A percentile compares a stretch with the other conserved stretches of the same genome.
These are phyloP conservation scores for Aspergillus piperis DNA, from an alignment of 2,329 filamentous ascomycete species.

Conservation along the genomic window DNA sequence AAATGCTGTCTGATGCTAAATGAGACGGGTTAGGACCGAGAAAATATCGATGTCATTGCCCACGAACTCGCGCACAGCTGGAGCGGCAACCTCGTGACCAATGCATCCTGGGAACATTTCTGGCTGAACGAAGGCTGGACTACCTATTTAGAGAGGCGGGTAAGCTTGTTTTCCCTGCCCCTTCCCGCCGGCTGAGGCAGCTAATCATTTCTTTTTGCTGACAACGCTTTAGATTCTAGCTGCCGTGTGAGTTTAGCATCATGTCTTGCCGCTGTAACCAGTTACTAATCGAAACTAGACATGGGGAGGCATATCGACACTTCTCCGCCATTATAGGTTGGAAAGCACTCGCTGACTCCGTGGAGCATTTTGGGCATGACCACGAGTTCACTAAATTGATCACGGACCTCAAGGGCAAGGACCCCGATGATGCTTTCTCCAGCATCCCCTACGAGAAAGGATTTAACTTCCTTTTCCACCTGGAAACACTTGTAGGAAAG, in stretches of 20 bases:
- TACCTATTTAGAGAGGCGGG: slow-evolving; percentile 83
- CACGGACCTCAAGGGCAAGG: slow-evolving; percentile 81
- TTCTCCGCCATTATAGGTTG: slow-evolving; percentile 96
- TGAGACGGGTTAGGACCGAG: slow-evolving; percentile 57
- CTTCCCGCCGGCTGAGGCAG: neutral
- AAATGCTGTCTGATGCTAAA: slow-evolving; percentile 7
- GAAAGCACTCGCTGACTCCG: slow-evolving; percentile 81
- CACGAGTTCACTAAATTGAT: slow-evolving; percentile 94
- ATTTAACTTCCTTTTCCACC: slow-evolving; percentile 88
- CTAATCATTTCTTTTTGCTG: slow-evolving; percentile 12
- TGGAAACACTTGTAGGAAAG: slow-evolving; percentile 81
- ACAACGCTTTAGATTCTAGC: slow-evolving; percentile 39
- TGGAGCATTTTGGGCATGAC: slow-evolving; percentile 75
- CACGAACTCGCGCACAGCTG: slow-evolving; percentile 77
- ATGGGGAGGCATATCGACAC: slow-evolving; percentile 83
- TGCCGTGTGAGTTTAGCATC: slow-evolving; percentile 35
- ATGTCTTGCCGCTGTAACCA: neutral
- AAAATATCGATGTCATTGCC: slow-evolving; percentile 95
- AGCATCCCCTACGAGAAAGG: slow-evolving; percentile 94
- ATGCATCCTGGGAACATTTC: slow-evolving; percentile 56
- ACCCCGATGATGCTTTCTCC: slow-evolving; percentile 95
- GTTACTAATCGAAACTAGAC: slow-evolving; percentile 48
- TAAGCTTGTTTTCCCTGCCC: slow-evolving; percentile 24
- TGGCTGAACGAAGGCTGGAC: slow-evolving; percentile 83
- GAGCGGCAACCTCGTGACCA: slow-evolving; percentile 75